These are phyloP conservation scores for Diaporthe citrichinensis DNA, from an alignment of 2,329 filamentous ascomycete species.

Conservation along the genomic window DNA sequence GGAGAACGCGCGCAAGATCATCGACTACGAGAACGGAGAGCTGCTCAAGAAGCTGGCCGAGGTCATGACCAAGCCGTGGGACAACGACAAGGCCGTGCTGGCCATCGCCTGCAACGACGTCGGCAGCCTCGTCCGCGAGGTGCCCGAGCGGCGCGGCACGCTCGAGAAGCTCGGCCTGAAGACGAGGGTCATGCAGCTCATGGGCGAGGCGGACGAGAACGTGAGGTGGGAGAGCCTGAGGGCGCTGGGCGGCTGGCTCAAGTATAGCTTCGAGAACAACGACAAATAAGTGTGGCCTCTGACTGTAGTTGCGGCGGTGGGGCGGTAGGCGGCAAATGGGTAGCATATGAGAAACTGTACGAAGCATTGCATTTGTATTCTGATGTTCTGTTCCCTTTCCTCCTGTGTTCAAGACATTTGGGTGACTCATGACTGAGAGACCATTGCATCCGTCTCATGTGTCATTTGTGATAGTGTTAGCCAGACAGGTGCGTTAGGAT, in stretches of 20 bases:
- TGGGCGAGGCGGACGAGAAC: constrained; percentile 89
- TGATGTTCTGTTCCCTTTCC: background rate
- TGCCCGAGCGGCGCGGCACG: constrained; percentile 84
- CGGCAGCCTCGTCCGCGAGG: constrained; percentile 88
- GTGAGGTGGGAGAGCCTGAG: constrained; percentile 94
- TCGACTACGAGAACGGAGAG: constrained; percentile 85
- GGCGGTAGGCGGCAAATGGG: background rate
- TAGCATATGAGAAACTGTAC: constrained; percentile 38
- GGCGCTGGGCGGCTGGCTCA: constrained; percentile 78
- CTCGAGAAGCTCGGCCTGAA: constrained; percentile 90
- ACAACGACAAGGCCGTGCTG: constrained; percentile 87
- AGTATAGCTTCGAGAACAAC: constrained; percentile 72
- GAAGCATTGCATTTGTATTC: constrained; percentile 38
- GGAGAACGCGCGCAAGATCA: constrained; percentile 89
- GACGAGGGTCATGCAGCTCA: constrained; percentile 90
- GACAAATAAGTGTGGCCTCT: constrained; percentile 23
- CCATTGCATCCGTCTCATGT: too few relatives aligned
- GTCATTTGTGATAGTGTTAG: background rate
- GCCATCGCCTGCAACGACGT: constrained; percentile 96
- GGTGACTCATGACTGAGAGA: background rate
- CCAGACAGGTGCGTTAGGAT: too few relatives aligned
- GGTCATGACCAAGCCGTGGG: constrained; percentile 81
- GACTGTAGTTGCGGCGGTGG: background rate
- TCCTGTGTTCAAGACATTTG: background rate
- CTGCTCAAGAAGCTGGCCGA: constrained; percentile 86